Evolutionary conservation across 164 flowering plant species (phyloP).

Genomic region (Magnolia sinica): DNA sequence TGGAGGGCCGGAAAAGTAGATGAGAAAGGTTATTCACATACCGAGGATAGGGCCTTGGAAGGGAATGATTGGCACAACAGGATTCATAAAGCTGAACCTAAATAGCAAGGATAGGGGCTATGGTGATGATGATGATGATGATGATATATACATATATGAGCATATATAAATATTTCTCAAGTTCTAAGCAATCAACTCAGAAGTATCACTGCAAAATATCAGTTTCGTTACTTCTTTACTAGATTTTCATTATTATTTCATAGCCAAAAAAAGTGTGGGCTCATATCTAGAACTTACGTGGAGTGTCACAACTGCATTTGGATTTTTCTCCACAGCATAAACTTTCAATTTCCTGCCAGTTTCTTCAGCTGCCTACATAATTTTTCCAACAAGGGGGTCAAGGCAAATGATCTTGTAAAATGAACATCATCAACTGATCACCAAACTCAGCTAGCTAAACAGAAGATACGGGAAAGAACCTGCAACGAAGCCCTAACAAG

Average conservation of each 20-base stretch:
- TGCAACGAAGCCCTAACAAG: slow-evolving; percentile 95
- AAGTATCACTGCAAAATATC: no score
- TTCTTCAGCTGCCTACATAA: slow-evolving; percentile 87
- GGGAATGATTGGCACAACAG: no score
- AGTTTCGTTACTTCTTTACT: background rate
- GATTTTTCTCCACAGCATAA: slow-evolving; percentile 98
- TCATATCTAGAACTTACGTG: slow-evolving; percentile 56
- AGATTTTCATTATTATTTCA: background rate
- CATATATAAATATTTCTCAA: no score
- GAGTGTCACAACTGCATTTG: slow-evolving; percentile 96
- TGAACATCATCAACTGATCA: slow-evolving; percentile 2
- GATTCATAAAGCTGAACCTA: no score
- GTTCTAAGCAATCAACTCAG: no score
- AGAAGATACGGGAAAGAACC: slow-evolving; percentile 35
- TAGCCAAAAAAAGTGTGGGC: background rate
- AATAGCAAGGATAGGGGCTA: no score
- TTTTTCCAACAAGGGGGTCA: background rate
- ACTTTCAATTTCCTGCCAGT: slow-evolving; percentile 81
- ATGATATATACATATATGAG: no score
- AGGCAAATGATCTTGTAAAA: background rate
- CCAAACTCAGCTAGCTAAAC: background rate
- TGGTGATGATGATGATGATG: no score
- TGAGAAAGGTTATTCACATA: no score
- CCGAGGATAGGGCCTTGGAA: no score
- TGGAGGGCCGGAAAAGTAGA: no score